Percentiles rank a stretch among this genome's conserved stretches.
These are phyloP conservation scores for Botrytis cinerea DNA, from an alignment of 2,329 filamentous ascomycete species.

Conservation along the genomic window DNA sequence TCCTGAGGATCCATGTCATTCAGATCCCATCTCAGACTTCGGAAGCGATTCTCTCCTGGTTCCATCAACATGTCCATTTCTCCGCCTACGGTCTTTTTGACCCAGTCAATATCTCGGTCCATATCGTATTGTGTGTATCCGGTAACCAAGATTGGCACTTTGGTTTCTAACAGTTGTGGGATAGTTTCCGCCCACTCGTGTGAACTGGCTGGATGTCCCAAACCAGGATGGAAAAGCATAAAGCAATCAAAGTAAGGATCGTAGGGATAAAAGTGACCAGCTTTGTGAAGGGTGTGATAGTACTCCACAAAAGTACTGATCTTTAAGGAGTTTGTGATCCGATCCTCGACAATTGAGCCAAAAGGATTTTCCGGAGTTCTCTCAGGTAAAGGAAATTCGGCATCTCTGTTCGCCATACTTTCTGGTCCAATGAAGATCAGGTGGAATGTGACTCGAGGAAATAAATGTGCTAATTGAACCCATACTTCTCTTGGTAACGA, in stretches of 20 bases:
- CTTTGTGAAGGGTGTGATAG: constrained; percentile 93
- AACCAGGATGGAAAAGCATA: constrained; percentile 92
- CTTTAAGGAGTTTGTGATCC: constrained; percentile 86
- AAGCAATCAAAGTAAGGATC: constrained; percentile 99
- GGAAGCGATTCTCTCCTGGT: constrained; percentile 91
- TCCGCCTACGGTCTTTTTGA: constrained; percentile 78
- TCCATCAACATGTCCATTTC: constrained; percentile 92
- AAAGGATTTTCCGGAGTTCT: constrained; percentile 87
- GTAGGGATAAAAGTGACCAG: constrained; percentile 87
- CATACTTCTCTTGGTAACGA: constrained; percentile 92
- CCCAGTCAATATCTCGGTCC: constrained; percentile 88
- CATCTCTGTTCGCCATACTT: constrained; percentile 90
- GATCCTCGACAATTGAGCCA: constrained; percentile 90
- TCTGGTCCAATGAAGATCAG: constrained; percentile 95
- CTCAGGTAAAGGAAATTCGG: constrained; percentile 86
- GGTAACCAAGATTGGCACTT: constrained; percentile 89
- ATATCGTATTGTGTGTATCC: constrained; percentile 97
- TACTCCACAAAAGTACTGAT: constrained; percentile 98
- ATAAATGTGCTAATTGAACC: constrained; percentile 91
- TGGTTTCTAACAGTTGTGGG: constrained; percentile 88
- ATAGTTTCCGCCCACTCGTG: constrained; percentile 94
- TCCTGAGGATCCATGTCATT: constrained; percentile 95
- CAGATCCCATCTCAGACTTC: constrained; percentile 93
- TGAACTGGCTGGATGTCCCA: constrained; percentile 89
- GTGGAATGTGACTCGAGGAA: constrained; percentile 88